Evolutionary conservation across 176 grass and related monocot genomes (phyloP).

Genomic region (Oryza officinalis): DNA sequence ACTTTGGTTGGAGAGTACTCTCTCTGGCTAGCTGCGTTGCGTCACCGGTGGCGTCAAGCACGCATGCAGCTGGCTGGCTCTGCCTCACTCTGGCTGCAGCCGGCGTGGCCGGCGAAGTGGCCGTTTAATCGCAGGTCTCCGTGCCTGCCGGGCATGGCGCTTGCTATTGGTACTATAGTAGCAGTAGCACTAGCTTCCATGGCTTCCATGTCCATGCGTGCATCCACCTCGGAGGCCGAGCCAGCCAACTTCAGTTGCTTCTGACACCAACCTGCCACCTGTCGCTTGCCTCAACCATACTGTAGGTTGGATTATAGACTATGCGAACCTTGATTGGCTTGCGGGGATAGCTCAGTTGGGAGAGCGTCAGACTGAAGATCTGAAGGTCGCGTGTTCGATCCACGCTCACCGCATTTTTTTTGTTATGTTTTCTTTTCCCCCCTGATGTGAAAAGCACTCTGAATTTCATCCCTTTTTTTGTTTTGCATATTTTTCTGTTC

Average conservation of each 20-base stretch:
- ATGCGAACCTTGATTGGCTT: too few relatives aligned
- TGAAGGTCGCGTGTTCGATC: constrained; percentile 99
- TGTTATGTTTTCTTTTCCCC: too few relatives aligned
- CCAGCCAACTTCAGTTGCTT: neutral
- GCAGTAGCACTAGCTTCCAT: too few relatives aligned
- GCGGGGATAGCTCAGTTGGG: constrained; percentile 98
- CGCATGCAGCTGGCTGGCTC: too few relatives aligned
- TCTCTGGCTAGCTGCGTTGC: too few relatives aligned
- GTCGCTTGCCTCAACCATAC: neutral
- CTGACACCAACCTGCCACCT: neutral
- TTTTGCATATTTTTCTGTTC: too few relatives aligned
- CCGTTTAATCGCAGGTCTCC: neutral
- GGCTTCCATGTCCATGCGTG: neutral
- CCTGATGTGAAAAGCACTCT: too few relatives aligned
- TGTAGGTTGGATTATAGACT: too few relatives aligned
- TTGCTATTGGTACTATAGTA: neutral
- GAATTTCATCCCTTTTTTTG: too few relatives aligned
- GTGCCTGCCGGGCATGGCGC: neutral
- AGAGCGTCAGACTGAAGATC: constrained; percentile 99
- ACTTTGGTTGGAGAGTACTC: too few relatives aligned
- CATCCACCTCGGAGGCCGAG: constrained; percentile 4
- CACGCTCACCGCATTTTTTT: constrained; percentile 64
- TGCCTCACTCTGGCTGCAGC: too few relatives aligned
- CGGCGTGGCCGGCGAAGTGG: neutral
- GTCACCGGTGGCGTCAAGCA: too few relatives aligned